phyloP scores from a whole-genome alignment of 2,329 filamentous ascomycete genomes.

The Septoria linicola region DNA sequence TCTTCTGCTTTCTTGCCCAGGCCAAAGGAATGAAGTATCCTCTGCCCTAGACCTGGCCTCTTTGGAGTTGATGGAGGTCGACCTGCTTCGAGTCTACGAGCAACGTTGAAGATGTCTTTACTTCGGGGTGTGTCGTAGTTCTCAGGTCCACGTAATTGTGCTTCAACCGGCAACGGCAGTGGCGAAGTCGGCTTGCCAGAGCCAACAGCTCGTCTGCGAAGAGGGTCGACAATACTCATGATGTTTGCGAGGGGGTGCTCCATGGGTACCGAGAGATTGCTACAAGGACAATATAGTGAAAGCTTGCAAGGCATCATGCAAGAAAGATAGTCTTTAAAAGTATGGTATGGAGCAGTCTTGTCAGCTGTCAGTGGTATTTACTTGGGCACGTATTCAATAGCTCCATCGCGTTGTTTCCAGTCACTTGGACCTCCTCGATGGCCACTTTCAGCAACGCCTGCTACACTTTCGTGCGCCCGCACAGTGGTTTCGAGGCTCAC shows the following conservation, averaged over 20 bases:
- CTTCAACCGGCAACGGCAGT: background rate
- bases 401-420: no score
- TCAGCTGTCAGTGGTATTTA: no score
- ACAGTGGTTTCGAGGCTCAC: no score
- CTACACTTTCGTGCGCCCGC: no score
- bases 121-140: slow-evolving; percentile 12
- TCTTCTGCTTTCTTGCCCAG: background rate
- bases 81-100: background rate
- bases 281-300: no score
- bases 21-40: background rate
- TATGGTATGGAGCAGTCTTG: no score
- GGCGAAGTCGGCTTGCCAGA: background rate
- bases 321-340: no score
- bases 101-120: slow-evolving; percentile 9
- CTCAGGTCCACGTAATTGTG: slow-evolving; percentile 7
- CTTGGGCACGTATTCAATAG: no score
- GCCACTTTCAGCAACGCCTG: no score
- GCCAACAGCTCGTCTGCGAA: background rate
- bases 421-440: no score
- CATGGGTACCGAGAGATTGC: no score
- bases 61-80: background rate
- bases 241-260: background rate
- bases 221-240: slow-evolving; percentile 11
- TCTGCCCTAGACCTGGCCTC: background rate
- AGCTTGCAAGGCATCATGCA: no score